These are phyloP conservation scores for Penstemon davidsonii DNA, from an alignment of 257 asterid genomes.

Conservation along the genomic window DNA sequence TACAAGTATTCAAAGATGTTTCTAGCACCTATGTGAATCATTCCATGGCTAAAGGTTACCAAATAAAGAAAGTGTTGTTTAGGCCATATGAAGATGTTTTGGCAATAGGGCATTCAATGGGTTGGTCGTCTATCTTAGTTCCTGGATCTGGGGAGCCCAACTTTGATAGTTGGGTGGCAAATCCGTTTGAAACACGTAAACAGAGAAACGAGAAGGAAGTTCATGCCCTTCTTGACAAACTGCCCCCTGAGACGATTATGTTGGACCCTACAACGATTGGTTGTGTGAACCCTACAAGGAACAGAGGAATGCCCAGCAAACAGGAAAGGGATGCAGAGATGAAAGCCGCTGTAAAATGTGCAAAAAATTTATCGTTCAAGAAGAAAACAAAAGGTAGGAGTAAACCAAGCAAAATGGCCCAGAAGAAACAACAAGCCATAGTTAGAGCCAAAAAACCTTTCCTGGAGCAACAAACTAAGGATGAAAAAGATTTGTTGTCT, in stretches of 20 bases:
- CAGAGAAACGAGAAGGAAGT: slow-evolving; percentile 92
- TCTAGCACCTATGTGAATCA: slow-evolving; percentile 74
- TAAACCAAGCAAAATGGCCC: slow-evolving; percentile 72
- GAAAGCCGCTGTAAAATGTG: slow-evolving; percentile 68
- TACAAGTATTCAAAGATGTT: slow-evolving; percentile 57
- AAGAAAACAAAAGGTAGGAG: slow-evolving; percentile 93
- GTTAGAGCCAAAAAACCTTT: slow-evolving; percentile 64
- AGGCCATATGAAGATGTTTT: slow-evolving; percentile 93
- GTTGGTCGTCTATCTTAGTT: slow-evolving; percentile 74
- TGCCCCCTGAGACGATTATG: slow-evolving; percentile 97
- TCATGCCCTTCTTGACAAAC: slow-evolving; percentile 78
- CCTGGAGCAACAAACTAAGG: slow-evolving; percentile 45
- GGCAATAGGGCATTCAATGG: slow-evolving; percentile 85
- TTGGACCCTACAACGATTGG: slow-evolving; percentile 92
- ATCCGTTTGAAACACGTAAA: slow-evolving; percentile 79
- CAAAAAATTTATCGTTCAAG: slow-evolving; percentile 49
- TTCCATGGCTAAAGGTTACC: slow-evolving; percentile 86
- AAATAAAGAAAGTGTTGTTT: slow-evolving; percentile 52
- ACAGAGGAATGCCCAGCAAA: slow-evolving; percentile 49
- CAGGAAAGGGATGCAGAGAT: slow-evolving; percentile 58
- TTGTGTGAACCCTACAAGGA: slow-evolving; percentile 54
- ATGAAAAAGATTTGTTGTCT: slow-evolving; percentile 20
- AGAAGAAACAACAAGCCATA: slow-evolving; percentile 74
- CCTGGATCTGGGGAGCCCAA: slow-evolving; percentile 96
- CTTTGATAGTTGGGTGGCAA: slow-evolving; percentile 87